Evolutionary conservation across 2,329 filamentous ascomycete genomes (phyloP).

Genomic region (Aspergillus pseudoviridinutans): DNA sequence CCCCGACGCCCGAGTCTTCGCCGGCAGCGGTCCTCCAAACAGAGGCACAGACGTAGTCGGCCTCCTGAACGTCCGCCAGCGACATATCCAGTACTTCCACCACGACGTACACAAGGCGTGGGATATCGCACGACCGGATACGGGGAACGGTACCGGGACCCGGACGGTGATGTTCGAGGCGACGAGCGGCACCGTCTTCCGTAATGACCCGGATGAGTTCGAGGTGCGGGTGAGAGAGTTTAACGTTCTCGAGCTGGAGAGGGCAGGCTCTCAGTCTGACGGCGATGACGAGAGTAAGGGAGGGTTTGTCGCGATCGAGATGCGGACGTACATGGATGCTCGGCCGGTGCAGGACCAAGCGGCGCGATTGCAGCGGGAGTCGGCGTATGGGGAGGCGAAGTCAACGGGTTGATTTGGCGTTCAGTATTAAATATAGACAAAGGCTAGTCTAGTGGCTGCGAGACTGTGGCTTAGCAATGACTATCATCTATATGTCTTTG

Average conservation of each 20-base stretch:
- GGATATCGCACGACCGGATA: conserved; percentile 13
- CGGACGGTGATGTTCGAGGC: conserved; percentile 22
- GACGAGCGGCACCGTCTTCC: conserved; percentile 15
- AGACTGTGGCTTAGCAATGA: no score
- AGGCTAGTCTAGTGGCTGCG: no score
- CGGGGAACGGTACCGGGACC: neutral
- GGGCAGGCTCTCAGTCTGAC: neutral
- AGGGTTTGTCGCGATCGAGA: conserved; percentile 14
- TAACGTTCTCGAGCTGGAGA: conserved; percentile 16
- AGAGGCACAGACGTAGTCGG: conserved; percentile 6
- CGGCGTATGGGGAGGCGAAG: neutral
- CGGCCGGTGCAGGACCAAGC: conserved; percentile 16
- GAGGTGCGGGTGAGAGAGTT: conserved; percentile 15
- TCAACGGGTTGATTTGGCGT: neutral
- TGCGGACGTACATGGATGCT: conserved; percentile 18
- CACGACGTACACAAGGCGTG: conserved; percentile 17
- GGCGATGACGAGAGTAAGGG: neutral
- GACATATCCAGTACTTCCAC: conserved; percentile 11
- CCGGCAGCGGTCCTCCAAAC: conserved; percentile 16
- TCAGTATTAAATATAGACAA: neutral
- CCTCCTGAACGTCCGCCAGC: conserved; percentile 15
- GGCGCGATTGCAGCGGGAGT: conserved; percentile 5
- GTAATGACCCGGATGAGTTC: conserved; percentile 19
- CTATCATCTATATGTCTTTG: no score
- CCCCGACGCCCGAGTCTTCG: conserved; percentile 11